Percentiles rank a stretch among this genome's conserved stretches.
Conservation (phyloP, 108 stramenopile species). For the Cyclotella cryptica region DNA sequence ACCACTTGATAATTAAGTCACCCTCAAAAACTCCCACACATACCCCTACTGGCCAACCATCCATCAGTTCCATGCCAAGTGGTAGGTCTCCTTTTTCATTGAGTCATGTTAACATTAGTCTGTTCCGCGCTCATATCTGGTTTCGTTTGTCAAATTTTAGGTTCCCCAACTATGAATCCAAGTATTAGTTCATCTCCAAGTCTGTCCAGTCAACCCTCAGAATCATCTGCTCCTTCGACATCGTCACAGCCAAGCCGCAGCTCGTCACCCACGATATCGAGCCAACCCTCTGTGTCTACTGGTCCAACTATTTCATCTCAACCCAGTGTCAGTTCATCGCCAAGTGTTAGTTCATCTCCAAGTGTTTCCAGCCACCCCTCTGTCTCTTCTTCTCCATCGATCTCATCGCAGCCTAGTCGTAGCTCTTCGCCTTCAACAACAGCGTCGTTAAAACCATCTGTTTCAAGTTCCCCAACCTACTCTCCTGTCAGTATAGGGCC, state of each 20-base stretch:
- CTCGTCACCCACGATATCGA: not conserved
- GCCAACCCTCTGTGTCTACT: constrained; percentile 3
- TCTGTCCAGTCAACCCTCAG: not conserved
- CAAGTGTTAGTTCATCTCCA: not conserved
- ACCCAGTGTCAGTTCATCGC: not conserved
- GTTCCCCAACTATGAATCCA: not conserved
- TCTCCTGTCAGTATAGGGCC: constrained; percentile 23
- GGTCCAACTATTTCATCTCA: not conserved
- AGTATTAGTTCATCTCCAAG: constrained; percentile 8
- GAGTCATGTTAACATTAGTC: too few species aligned
- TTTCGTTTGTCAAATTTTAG: too few species aligned
- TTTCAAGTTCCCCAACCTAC: not conserved
- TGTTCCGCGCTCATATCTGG: too few species aligned
- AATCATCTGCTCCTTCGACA: not conserved
- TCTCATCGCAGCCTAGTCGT: constrained; percentile 14
- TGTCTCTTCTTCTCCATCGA: constrained; percentile 5
- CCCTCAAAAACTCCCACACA: constrained; percentile 18
- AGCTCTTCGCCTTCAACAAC: not conserved
- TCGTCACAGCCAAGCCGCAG: not conserved
- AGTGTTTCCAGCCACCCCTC: constrained; percentile 1
- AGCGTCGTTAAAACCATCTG: not conserved
- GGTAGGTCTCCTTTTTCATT: not conserved
- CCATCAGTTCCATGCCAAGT: constrained; percentile 2
- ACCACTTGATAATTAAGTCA: too few species aligned
- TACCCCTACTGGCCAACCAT: not conserved